Percentiles rank a stretch among this genome's conserved stretches.
Evolutionary conservation across 2,329 filamentous ascomycete genomes (phyloP).

Genomic region (Ceratocystis cacaofunesta): DNA sequence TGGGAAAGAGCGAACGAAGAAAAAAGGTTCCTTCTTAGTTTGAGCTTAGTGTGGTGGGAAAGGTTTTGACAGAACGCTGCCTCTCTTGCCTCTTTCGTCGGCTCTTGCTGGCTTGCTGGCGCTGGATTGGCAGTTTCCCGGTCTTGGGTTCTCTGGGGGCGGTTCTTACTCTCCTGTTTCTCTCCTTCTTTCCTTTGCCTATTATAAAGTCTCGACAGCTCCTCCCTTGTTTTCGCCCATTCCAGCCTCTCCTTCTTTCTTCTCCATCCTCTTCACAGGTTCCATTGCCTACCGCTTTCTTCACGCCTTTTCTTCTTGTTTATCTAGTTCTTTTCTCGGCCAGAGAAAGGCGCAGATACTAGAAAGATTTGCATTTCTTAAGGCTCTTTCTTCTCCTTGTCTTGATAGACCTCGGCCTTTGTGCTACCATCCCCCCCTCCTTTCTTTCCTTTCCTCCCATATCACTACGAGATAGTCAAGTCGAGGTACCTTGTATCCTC

Average conservation of each 20-base stretch:
- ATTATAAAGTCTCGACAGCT: constrained; percentile 3
- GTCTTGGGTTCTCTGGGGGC: background rate
- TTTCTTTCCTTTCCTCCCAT: background rate
- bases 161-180: too few relatives aligned
- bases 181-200: background rate
- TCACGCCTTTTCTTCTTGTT: constrained; percentile 6
- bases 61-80: background rate
- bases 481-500: constrained; percentile 1
- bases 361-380: background rate
- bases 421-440: background rate
- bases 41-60: background rate
- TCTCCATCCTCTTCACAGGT: constrained; percentile 9
- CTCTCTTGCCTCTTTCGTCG: constrained; percentile 2
- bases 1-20: background rate
- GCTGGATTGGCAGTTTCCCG: background rate
- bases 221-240: background rate
- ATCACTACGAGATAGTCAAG: background rate
- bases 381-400: background rate
- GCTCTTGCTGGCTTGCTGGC: background rate
- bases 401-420: background rate
- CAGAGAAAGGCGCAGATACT: background rate
- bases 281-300: background rate
- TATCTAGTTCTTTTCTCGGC: background rate
- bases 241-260: background rate
- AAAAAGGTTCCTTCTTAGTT: background rate